Percentiles rank a stretch among this genome's conserved stretches.
Evolutionary conservation across 495 filamentous ascomycete species (phyloP).

Genomic region (Jackrogersella minutella): DNA sequence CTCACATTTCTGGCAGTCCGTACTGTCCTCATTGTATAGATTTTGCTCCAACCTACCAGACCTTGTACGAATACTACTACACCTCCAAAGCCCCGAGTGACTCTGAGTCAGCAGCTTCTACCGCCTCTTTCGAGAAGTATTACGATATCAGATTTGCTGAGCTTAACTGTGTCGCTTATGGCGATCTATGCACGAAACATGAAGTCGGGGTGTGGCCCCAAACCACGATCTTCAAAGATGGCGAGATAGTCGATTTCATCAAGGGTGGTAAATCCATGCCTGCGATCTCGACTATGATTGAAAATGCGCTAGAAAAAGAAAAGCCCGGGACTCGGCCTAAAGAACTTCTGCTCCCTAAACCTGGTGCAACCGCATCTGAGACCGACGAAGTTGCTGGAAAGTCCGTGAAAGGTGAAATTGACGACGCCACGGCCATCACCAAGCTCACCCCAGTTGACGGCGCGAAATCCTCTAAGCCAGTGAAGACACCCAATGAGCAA

Average conservation of each 20-base stretch:
- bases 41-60: slow-evolving; percentile 88
- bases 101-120: slow-evolving; percentile 30
- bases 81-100: slow-evolving; percentile 70
- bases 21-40: slow-evolving; percentile 81
- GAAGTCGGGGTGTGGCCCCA: slow-evolving; percentile 73
- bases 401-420: slow-evolving; percentile 24
- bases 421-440: slow-evolving; percentile 43
- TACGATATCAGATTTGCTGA: slow-evolving; percentile 91
- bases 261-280: slow-evolving; percentile 68
- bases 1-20: slow-evolving; percentile 50
- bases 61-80: slow-evolving; percentile 94
- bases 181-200: slow-evolving; percentile 73
- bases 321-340: slow-evolving; percentile 79
- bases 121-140: slow-evolving; percentile 64
- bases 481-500: slow-evolving; percentile 70
- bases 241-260: slow-evolving; percentile 67
- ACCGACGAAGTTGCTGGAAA: slow-evolving; percentile 34
- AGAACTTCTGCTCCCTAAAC: slow-evolving; percentile 51
- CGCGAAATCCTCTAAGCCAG: slow-evolving; percentile 54
- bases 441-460: slow-evolving; percentile 17
- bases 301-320: slow-evolving; percentile 77
- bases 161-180: slow-evolving; percentile 83
- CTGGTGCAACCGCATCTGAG: slow-evolving; percentile 45
- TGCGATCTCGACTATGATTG: slow-evolving; percentile 71
- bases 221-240: slow-evolving; percentile 84